Percentiles rank a stretch among this genome's conserved stretches.
Conservation (phyloP, 108 stramenopile species). For the Ochromonas danica region DNA sequence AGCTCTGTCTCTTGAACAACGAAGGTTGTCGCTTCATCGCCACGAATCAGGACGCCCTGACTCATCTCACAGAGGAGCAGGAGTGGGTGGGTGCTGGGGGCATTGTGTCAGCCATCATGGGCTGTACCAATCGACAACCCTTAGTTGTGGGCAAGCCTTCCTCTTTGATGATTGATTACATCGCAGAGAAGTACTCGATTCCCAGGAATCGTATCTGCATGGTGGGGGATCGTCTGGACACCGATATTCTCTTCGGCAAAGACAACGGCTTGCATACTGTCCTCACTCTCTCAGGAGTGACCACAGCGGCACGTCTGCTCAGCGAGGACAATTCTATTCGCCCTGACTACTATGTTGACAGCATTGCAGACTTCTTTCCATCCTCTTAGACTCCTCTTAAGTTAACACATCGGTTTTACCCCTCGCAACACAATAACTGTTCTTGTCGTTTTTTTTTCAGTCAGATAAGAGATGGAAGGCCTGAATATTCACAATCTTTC, state of each 20-base stretch:
- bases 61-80: conserved; percentile 95
- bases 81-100: conserved; percentile 96
- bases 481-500: neutral
- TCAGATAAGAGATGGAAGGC: neutral
- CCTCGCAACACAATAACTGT: no score
- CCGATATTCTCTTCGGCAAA: conserved; percentile 91
- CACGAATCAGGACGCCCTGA: conserved; percentile 94
- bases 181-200: conserved; percentile 75
- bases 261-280: conserved; percentile 91
- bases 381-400: no score
- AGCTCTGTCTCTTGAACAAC: conserved; percentile 93
- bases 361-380: conserved; percentile 75
- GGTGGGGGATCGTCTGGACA: conserved; percentile 98
- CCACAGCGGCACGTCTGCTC: conserved; percentile 83
- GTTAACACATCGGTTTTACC: no score
- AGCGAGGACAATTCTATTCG: conserved; percentile 79
- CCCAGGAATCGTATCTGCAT: conserved; percentile 80
- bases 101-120: conserved; percentile 93
- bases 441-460: no score
- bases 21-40: conserved; percentile 91
- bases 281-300: conserved; percentile 90
- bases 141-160: conserved; percentile 92
- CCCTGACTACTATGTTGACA: conserved; percentile 91
- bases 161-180: conserved; percentile 96
- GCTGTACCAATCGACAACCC: conserved; percentile 95